A percentile compares a stretch with the other conserved stretches of the same genome.
Evolutionary conservation across 2,329 filamentous ascomycete genomes (phyloP).

Genomic region (Teratosphaeria zuluensis): DNA sequence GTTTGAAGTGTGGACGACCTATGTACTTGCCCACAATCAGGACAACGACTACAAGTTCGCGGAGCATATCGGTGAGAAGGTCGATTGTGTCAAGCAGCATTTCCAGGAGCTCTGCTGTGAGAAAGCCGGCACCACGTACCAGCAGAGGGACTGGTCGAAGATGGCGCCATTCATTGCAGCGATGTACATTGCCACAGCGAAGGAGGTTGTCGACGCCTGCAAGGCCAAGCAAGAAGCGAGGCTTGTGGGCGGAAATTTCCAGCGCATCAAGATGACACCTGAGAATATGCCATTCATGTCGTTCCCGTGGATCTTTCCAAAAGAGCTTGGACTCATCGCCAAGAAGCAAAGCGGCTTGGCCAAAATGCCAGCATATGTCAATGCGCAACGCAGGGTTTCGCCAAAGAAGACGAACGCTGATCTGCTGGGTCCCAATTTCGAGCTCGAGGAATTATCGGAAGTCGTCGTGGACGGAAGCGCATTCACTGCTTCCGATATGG

Average conservation of each 20-base stretch:
- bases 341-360: conserved; percentile 22
- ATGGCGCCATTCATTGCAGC: conserved; percentile 69
- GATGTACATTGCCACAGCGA: conserved; percentile 75
- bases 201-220: conserved; percentile 52
- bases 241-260: conserved; percentile 20
- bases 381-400: neutral
- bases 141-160: conserved; percentile 38
- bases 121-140: conserved; percentile 42
- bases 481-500: neutral
- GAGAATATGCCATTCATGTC: conserved; percentile 70
- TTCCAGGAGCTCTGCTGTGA: conserved; percentile 60
- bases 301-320: conserved; percentile 85
- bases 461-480: neutral
- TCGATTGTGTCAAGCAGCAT: conserved; percentile 54
- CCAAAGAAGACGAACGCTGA: conserved; percentile 3
- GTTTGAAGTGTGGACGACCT: conserved; percentile 85
- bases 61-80: conserved; percentile 67
- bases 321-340: conserved; percentile 61
- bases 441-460: neutral
- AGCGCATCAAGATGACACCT: conserved; percentile 24
- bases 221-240: conserved; percentile 36
- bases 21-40: conserved; percentile 65
- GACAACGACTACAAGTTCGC: conserved; percentile 76
- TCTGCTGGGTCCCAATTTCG: neutral
- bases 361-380: neutral